Percentiles rank a stretch among this genome's conserved stretches.
phyloP scores from a whole-genome alignment of 306 rosid species.

The Prunus campanulata region DNA sequence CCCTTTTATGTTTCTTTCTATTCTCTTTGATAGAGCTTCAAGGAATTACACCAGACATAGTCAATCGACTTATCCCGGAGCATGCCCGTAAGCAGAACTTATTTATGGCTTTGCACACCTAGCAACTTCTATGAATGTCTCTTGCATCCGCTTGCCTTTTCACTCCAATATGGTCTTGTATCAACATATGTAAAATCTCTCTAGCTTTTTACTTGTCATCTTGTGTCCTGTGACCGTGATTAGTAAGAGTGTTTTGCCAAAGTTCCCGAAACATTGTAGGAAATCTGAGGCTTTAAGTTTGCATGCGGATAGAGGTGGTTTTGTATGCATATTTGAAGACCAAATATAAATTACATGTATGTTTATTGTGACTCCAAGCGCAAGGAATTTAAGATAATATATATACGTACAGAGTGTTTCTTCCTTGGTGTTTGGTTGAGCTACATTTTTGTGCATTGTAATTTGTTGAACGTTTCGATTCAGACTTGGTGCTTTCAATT shows the following conservation, averaged over 20 bases:
- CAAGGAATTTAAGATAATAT: not conserved
- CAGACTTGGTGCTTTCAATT: not conserved
- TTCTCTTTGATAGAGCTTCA: conserved; percentile 63
- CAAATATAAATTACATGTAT: conserved; percentile 31
- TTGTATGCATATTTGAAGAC: conserved; percentile 34
- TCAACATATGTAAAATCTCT: not conserved
- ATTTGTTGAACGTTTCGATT: not conserved
- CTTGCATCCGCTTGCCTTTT: conserved; percentile 15
- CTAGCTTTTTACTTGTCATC: conserved; percentile 1
- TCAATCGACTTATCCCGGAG: conserved; percentile 84
- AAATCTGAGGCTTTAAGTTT: conserved; percentile 29
- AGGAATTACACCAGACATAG: conserved; percentile 67
- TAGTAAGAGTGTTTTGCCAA: conserved; percentile 33
- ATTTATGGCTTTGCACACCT: conserved; percentile 93
- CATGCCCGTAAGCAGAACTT: conserved; percentile 95
- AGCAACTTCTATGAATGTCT: conserved; percentile 29
- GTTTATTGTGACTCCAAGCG: conserved; percentile 28
- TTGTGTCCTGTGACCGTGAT: conserved; percentile 23
- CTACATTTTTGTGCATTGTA: not conserved
- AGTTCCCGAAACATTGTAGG: conserved; percentile 33
- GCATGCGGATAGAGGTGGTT: conserved; percentile 40
- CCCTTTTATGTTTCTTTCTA: conserved; percentile 3
- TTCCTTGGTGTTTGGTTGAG: not conserved
- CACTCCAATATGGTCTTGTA: conserved; percentile 11
- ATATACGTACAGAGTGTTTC: not conserved